Evolutionary conservation across 2,329 filamentous ascomycete species (phyloP), one percentile per base, ranked within the genome.

Genomic region (Neopestalotiopsis rosae): DNA sequence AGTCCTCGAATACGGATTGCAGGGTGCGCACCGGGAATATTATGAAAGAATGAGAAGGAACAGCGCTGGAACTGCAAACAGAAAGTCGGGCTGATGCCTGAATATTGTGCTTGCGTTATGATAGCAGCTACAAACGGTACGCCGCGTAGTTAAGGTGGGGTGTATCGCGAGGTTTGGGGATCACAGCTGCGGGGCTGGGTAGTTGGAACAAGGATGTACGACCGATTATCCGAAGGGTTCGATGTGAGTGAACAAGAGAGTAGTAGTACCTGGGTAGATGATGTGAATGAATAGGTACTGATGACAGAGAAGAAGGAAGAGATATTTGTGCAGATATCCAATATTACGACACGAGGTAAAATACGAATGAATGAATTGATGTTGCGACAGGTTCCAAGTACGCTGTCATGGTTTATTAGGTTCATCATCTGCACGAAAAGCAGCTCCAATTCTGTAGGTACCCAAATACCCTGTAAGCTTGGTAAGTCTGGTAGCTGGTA

Each of bases 131-230:
- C 30, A 13, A 12, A 34, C 34, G 42, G 28, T 49, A 45, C 61
- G 61, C 61, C 61, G 61, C 40, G 40, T 64, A n/a, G 34, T 2
- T 34, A 59, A 62, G 34, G 61, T 64, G 61, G 61, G 61, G 61
- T 64, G 61, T 64, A 64, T 64, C 61, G 61, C 24, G 38, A 64
- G 20, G 61, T 49, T 52, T 64, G 61, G 57, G 61, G 40, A 49
- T 64, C 61, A 49, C 61, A 49, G 61, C 61, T 64, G 61, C 61
- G 61, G 61, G 61, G 61, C 61, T 49, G 61, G 40, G 24, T 3
- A 28, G 24, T 28, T 28, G 24, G 61, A 17, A 64, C 38, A 45
- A 42, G 42, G 61, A 12, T 62, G 40, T 28, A 20, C 30, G n/a
- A 64, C 61, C 61, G 61, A 64, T 49, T 24, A 38, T 49, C 40